phyloP scores from a whole-genome alignment of 2,329 filamentous ascomycete species.

The Aspergillus sp. region DNA sequence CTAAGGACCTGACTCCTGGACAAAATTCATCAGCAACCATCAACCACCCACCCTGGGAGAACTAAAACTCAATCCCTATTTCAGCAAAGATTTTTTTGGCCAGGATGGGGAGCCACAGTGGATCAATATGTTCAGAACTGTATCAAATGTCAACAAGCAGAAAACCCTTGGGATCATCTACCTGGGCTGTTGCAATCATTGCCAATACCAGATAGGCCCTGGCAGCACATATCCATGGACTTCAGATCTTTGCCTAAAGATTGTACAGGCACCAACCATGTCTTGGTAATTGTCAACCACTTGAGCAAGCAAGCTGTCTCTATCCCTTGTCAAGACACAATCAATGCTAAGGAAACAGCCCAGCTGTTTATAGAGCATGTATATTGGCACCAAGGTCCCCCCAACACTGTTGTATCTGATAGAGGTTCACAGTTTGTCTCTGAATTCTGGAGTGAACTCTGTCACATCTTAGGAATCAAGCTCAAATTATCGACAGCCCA shows the following conservation, averaged over 20 bases:
- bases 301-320: background rate
- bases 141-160: background rate
- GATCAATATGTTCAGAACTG: background rate
- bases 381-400: no score
- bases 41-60: no score
- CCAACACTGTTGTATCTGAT: background rate
- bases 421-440: background rate
- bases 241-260: background rate
- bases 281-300: background rate
- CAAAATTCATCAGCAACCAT: no score
- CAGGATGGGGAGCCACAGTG: no score
- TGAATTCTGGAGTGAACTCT: background rate
- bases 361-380: background rate
- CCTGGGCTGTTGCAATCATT: background rate
- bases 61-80: no score
- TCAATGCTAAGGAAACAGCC: background rate
- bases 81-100: no score
- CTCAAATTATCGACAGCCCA: background rate
- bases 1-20: no score
- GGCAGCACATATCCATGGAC: background rate
- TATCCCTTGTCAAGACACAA: background rate
- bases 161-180: background rate
- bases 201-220: background rate
- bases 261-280: background rate
- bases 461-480: background rate